Conservation (phyloP, 2,329 filamentous ascomycete species). For the Gliomastix tumulicola region DNA sequence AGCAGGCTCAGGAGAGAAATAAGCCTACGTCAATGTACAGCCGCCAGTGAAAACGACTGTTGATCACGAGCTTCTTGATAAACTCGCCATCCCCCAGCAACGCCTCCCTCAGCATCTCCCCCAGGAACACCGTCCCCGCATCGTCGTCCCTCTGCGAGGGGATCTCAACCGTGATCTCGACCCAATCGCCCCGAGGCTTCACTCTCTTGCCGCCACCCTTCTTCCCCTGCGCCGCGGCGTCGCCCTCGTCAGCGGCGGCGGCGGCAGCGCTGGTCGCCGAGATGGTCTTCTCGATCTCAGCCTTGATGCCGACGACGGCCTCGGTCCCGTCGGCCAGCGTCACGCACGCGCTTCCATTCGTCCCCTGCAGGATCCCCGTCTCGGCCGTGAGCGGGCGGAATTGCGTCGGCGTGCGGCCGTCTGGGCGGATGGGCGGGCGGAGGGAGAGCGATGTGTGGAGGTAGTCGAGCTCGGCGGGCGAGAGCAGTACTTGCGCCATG, state of each 20-base stretch:
- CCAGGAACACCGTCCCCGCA: slow-evolving; percentile 76
- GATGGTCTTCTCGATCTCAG: slow-evolving; percentile 75
- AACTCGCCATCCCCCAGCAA: slow-evolving; percentile 67
- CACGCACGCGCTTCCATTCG: slow-evolving; percentile 88
- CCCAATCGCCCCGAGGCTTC: slow-evolving; percentile 55
- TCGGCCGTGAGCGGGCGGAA: slow-evolving; percentile 90
- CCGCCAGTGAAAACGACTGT: slow-evolving; percentile 91
- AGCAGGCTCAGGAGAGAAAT: not conserved
- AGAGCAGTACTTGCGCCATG: too few species aligned
- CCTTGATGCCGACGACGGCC: slow-evolving; percentile 92
- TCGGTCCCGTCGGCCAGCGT: slow-evolving; percentile 95
- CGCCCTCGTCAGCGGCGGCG: slow-evolving; percentile 28
- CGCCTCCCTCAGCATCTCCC: slow-evolving; percentile 83
- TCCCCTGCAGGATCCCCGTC: slow-evolving; percentile 78
- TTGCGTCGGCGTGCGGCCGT: slow-evolving; percentile 74
- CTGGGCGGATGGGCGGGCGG: slow-evolving; percentile 78
- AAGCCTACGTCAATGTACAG: slow-evolving; percentile 79
- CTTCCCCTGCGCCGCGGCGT: slow-evolving; percentile 26
- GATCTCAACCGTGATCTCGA: slow-evolving; percentile 88
- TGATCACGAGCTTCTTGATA: slow-evolving; percentile 73
- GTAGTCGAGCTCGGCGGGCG: slow-evolving; percentile 93
- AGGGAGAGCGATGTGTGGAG: slow-evolving; percentile 81
- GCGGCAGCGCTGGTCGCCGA: slow-evolving; percentile 15
- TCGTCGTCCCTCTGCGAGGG: slow-evolving; percentile 90
- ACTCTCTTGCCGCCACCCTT: too few species aligned